Percentiles rank a stretch among this genome's conserved stretches.
These are phyloP conservation scores for Penicillium daleae DNA, from an alignment of 495 filamentous ascomycete species.

Conservation along the genomic window DNA sequence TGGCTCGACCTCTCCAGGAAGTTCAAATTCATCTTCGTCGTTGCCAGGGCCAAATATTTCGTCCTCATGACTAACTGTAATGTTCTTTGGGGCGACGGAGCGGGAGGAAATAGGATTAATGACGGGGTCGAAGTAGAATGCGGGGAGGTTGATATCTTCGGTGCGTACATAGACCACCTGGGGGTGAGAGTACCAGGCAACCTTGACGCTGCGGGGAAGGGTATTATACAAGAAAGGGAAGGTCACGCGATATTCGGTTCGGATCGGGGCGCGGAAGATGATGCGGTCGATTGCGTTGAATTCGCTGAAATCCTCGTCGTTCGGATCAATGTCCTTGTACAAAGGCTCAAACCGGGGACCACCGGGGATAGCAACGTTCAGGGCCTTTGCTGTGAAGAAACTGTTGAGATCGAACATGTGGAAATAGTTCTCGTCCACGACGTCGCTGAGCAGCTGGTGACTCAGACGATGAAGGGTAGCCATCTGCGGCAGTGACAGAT, in stretches of 20 bases:
- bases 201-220: conserved; percentile 88
- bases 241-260: conserved; percentile 93
- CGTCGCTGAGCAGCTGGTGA: conserved; percentile 86
- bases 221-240: conserved; percentile 97
- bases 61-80: conserved; percentile 91
- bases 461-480: conserved; percentile 91
- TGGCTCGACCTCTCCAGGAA: conserved; percentile 80
- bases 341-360: conserved; percentile 96
- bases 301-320: conserved; percentile 99
- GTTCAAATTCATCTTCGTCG: conserved; percentile 86
- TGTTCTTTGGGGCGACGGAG: conserved; percentile 92
- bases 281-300: conserved; percentile 99
- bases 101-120: conserved; percentile 98
- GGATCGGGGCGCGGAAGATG: conserved; percentile 94
- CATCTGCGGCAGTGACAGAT: conserved; percentile 93
- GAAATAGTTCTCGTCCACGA: conserved; percentile 95
- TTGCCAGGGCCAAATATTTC: conserved; percentile 87
- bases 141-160: conserved; percentile 86
- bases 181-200: conserved; percentile 92
- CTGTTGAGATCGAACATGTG: conserved; percentile 97
- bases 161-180: conserved; percentile 89
- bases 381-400: conserved; percentile 93
- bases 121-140: conserved; percentile 96
- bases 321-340: conserved; percentile 99
- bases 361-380: conserved; percentile 96